Percentiles rank a stretch among this genome's conserved stretches.
phyloP scores from a whole-genome alignment of 2,329 filamentous ascomycete species.

The Penicillium sp. region DNA sequence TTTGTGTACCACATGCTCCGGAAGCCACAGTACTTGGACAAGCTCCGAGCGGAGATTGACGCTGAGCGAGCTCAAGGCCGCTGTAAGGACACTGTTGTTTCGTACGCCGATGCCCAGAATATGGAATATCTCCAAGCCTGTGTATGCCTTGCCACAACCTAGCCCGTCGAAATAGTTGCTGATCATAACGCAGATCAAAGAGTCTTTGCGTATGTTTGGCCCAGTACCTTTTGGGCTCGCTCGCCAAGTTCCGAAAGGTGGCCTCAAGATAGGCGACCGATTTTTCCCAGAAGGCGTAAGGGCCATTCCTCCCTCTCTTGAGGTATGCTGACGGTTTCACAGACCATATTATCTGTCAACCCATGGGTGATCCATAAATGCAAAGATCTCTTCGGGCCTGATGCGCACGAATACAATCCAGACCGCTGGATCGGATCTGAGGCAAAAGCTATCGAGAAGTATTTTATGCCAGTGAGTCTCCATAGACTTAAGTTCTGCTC shows the following conservation, averaged over 20 bases:
- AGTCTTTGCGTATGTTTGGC: not conserved
- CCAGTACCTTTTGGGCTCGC: not conserved
- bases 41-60: not conserved
- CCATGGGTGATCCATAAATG: not conserved
- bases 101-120: not conserved
- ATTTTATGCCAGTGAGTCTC: not conserved
- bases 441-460: constrained; percentile 3
- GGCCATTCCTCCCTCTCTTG: not conserved
- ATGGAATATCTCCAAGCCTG: constrained; percentile 11
- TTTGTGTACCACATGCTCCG: constrained; percentile 8
- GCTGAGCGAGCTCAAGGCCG: not conserved
- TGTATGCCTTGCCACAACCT: not conserved
- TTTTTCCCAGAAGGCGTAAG: constrained; percentile 1
- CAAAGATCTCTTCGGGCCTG: constrained; percentile 2
- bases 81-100: not conserved
- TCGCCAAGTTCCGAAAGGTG: not conserved
- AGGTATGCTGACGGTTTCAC: not conserved
- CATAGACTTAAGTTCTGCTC: not conserved
- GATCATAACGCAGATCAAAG: not conserved
- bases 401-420: not conserved
- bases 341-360: constrained; percentile 6
- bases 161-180: no score
- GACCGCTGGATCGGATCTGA: not conserved
- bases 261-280: not conserved
- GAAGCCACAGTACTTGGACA: not conserved